Conservation (phyloP, 805 yeast genomes). For the Torulaspora delbrueckii region DNA sequence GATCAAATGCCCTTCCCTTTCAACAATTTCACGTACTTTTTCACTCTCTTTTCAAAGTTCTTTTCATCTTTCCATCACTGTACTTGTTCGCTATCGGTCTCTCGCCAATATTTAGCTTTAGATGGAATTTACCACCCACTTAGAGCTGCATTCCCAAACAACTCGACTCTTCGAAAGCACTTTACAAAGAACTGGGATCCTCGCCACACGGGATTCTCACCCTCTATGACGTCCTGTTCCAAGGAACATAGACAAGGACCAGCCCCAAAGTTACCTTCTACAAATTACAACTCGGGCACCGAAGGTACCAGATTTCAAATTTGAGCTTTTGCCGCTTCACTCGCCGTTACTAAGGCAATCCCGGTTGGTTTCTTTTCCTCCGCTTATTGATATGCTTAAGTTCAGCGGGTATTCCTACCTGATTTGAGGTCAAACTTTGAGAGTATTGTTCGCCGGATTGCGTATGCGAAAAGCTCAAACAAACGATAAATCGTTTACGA, state of each 20-base stretch:
- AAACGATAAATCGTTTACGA: conserved; percentile 7
- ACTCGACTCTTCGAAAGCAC: conserved; percentile 29
- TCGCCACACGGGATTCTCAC: conserved; percentile 41
- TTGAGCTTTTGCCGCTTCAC: conserved; percentile 40
- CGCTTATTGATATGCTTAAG: conserved; percentile 45
- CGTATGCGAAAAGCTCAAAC: conserved; percentile 7
- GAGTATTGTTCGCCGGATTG: conserved; percentile 21
- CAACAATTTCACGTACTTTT: conserved; percentile 44
- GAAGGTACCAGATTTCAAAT: conserved; percentile 40
- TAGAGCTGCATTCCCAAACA: conserved; percentile 42
- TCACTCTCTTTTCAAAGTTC: conserved; percentile 44
- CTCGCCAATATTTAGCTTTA: conserved; percentile 45
- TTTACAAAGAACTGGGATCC: conserved; percentile 32
- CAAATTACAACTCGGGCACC: conserved; percentile 40
- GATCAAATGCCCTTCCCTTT: conserved; percentile 43
- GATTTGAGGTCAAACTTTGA: conserved; percentile 38
- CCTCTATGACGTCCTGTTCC: conserved; percentile 42
- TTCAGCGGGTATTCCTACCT: conserved; percentile 42
- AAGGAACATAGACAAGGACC: conserved; percentile 38
- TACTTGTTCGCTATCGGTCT: conserved; percentile 46
- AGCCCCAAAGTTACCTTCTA: conserved; percentile 34
- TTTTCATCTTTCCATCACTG: conserved; percentile 45
- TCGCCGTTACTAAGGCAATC: conserved; percentile 44
- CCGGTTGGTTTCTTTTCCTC: conserved; percentile 45
- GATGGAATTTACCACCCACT: conserved; percentile 37